Conservation (phyloP, 2,329 filamentous ascomycete genomes). For the Ophiostoma fasciatum region DNA sequence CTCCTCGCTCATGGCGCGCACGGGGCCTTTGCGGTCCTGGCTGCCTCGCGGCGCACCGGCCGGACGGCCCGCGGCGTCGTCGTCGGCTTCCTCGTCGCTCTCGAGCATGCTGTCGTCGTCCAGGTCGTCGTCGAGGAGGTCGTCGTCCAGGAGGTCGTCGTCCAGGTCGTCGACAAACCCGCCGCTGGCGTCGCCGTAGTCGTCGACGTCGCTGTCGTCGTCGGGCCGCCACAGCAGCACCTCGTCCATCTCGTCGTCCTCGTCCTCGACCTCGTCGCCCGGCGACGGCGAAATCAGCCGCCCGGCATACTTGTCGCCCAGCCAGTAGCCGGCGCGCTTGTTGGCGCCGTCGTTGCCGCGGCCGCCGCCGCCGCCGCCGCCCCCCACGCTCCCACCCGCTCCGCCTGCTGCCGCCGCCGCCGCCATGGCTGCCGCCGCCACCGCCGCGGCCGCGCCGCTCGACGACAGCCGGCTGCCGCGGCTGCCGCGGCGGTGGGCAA, state of each 20-base stretch:
- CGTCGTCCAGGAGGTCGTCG: constrained; percentile 25
- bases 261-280: constrained; percentile 34
- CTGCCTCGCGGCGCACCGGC: no score
- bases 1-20: constrained; percentile 47
- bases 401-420: constrained; percentile 14
- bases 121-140: constrained; percentile 26
- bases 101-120: constrained; percentile 8
- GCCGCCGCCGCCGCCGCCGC: background rate
- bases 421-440: constrained; percentile 11
- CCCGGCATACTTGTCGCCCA: constrained; percentile 50
- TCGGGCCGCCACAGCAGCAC: constrained; percentile 42
- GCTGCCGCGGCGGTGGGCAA: constrained; percentile 9
- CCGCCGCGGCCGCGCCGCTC: constrained; percentile 1
- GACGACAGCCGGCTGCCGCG: constrained; percentile 4
- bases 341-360: constrained; percentile 33
- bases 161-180: constrained; percentile 33
- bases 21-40: constrained; percentile 26
- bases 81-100: constrained; percentile 27
- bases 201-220: constrained; percentile 41
- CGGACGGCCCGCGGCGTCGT: no score
- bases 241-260: constrained; percentile 34
- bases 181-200: constrained; percentile 30
- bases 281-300: constrained; percentile 26
- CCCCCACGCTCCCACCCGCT: background rate
- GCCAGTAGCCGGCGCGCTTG: constrained; percentile 81